Evolutionary conservation across 306 rosid genomes (phyloP).

Genomic region (Castanopsis chinensis): DNA sequence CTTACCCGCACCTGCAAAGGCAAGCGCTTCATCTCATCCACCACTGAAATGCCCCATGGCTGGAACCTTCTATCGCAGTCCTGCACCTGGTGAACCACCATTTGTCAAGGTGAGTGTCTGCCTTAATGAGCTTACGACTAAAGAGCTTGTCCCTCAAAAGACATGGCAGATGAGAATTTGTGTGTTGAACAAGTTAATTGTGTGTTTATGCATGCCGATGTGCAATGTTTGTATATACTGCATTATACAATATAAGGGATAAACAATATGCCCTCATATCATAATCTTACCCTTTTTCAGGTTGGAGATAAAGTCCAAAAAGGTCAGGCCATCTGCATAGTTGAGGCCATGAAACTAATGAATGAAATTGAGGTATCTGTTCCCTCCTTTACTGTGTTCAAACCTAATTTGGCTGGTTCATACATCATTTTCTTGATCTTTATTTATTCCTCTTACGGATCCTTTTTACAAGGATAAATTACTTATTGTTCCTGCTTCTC

Average conservation of each 20-base stretch:
- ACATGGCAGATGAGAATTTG: neutral
- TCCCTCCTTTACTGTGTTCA: constrained; percentile 4
- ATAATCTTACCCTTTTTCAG: constrained; percentile 41
- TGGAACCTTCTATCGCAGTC: constrained; percentile 80
- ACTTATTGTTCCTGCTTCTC: neutral
- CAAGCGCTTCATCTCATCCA: constrained; percentile 67
- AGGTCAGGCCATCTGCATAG: constrained; percentile 84
- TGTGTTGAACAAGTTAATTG: neutral
- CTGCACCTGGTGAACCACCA: constrained; percentile 85
- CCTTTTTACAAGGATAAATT: neutral
- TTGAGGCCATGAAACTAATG: constrained; percentile 98
- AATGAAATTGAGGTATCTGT: constrained; percentile 85
- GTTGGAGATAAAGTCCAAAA: constrained; percentile 93
- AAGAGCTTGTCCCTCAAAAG: neutral
- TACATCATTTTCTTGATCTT: neutral
- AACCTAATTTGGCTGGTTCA: neutral
- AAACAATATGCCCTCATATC: neutral
- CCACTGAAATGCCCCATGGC: constrained; percentile 87
- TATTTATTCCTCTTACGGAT: neutral
- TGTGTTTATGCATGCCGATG: neutral
- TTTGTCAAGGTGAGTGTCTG: constrained; percentile 66
- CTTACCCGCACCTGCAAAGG: constrained; percentile 50
- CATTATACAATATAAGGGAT: neutral
- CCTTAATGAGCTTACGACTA: neutral
- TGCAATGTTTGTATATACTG: neutral